Evolutionary conservation across 805 yeast species (phyloP), one percentile per base, ranked within the genome.

Genomic region (Dipodascopsis uninucleata): DNA sequence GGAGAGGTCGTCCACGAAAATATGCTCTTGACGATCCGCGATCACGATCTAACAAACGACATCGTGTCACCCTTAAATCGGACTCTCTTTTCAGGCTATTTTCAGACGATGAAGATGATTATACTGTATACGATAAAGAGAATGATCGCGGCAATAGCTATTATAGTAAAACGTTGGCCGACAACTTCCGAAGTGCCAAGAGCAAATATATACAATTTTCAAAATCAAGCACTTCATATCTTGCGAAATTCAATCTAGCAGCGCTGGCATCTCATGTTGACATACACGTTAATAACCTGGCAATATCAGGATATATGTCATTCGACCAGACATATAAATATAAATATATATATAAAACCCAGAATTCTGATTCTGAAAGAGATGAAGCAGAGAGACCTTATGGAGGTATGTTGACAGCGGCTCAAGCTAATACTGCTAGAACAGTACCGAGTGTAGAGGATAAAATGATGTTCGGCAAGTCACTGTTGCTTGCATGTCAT

Each of bases 341-440:
- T 23, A 37, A 33, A 3, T 41, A 40, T 26, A 3, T 12, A 4
- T 41, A 37, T n/a, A n/a, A n/a, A n/a, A n/a, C 38, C 31, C 17
- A 9, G 36, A 33, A 17, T 29, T 36, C 21, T 6, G 39, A 22
- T 23, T 17, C 24, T 12, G 41, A 35, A 22, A 29, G 37, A 5
- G 18, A 20, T 24, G 45, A 24, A 7, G 21, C 20, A 24, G 38
- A 38, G 40, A n/a, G n/a, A 24, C 55, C 57, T 17, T 53, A 45
- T 23, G 53, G 52, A 7, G 57, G 57, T 5, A 9, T 53, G 57
- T 3, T 54, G 31, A 51, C 41, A 5, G 45, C 47, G 10, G 31
- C 35, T 16, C 47, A 54, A 63, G 75, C 14, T 60, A 70, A 28
- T 50, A 56, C 43, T 53, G 61, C 40, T 66, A 69, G 54, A 57